Conservation (phyloP, 345 rosid species). For the Salix caprea region DNA sequence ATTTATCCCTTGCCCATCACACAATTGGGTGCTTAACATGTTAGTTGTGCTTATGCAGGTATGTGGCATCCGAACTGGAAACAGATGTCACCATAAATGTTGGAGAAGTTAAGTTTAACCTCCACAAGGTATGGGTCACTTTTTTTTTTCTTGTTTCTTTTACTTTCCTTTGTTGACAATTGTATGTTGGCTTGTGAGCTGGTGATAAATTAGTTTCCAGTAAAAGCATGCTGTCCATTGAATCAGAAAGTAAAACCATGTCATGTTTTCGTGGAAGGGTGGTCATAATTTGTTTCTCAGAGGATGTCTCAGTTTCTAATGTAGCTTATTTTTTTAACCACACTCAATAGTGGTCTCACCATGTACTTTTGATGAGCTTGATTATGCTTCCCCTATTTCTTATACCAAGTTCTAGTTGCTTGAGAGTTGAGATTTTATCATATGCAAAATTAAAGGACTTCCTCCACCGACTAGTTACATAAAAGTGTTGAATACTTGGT, state of each 20-base stretch:
- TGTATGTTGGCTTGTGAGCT: neutral
- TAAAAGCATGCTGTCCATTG: neutral
- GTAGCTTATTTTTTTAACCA: neutral
- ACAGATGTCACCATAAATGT: conserved; percentile 65
- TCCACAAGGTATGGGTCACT: conserved; percentile 62
- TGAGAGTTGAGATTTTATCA: neutral
- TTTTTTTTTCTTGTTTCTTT: neutral
- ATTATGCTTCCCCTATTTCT: neutral
- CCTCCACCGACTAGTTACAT: neutral
- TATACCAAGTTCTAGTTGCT: neutral
- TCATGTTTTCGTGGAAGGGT: neutral
- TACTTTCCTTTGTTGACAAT: neutral
- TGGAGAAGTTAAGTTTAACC: conserved; percentile 72
- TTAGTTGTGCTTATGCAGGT: conserved; percentile 41
- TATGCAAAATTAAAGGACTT: neutral
- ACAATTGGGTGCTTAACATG: conserved; percentile 10
- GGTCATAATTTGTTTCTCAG: neutral
- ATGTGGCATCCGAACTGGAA: conserved; percentile 64
- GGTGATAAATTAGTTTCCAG: neutral
- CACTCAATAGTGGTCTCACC: neutral
- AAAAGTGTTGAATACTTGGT: neutral
- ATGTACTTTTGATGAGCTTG: neutral
- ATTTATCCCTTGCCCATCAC: conserved; percentile 6
- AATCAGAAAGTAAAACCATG: neutral
- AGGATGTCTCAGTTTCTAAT: neutral